phyloP scores from a whole-genome alignment of 2,329 filamentous ascomycete species.

The Akanthomyces muscarius region DNA sequence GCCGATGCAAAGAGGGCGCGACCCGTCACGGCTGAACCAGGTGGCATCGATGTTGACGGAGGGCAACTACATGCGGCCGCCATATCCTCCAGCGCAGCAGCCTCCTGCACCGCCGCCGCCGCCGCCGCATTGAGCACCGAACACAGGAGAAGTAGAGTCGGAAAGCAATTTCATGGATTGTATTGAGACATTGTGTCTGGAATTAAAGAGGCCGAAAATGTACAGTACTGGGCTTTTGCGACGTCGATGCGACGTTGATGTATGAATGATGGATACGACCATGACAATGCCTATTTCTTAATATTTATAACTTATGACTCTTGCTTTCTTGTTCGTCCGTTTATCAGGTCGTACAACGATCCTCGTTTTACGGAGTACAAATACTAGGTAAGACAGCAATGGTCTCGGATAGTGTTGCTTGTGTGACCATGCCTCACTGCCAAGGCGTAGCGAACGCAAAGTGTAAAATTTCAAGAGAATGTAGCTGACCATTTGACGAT shows the following conservation, averaged over 20 bases:
- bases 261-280: slow-evolving; percentile 5
- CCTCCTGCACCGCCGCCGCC: background rate
- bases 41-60: slow-evolving; percentile 29
- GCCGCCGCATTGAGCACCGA: slow-evolving; percentile 6
- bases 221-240: background rate
- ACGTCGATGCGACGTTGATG: background rate
- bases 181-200: background rate
- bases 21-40: slow-evolving; percentile 31
- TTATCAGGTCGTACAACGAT: too few species aligned
- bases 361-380: too few species aligned
- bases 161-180: background rate
- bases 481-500: background rate
- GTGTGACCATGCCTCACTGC: background rate
- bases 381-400: too few species aligned
- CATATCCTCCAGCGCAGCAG: background rate
- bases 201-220: background rate
- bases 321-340: too few species aligned
- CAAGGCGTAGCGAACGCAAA: too few species aligned
- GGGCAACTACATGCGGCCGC: slow-evolving; percentile 13
- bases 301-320: too few species aligned
- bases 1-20: slow-evolving; percentile 19
- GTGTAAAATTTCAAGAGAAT: too few species aligned
- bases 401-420: too few species aligned
- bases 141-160: background rate
- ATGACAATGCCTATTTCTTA: background rate